Percentiles rank a stretch among this genome's conserved stretches.
These are phyloP conservation scores for Phytophthora hibernalis DNA, from an alignment of 352 stramenopile genomes.

Conservation along the genomic window DNA sequence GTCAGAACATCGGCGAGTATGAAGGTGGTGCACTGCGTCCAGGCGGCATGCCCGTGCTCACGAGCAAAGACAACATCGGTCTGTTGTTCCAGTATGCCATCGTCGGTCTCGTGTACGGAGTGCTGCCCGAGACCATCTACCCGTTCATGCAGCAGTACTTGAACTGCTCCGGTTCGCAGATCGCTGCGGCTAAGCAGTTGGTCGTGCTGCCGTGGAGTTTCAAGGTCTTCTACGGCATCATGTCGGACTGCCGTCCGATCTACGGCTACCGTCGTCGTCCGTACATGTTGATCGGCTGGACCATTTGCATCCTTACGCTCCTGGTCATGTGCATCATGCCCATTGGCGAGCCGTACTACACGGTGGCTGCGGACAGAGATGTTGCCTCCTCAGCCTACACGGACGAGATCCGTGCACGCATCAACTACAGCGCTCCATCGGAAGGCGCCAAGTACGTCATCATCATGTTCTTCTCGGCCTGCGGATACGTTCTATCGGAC, in stretches of 20 bases:
- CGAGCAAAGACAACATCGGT: conserved; percentile 43
- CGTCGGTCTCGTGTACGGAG: conserved; percentile 56
- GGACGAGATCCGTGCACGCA: conserved; percentile 23
- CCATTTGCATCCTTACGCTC: conserved; percentile 50
- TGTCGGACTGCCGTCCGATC: conserved; percentile 65
- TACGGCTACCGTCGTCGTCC: conserved; percentile 63
- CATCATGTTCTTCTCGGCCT: conserved; percentile 72
- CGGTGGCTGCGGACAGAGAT: conserved; percentile 28
- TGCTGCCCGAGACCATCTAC: conserved; percentile 55
- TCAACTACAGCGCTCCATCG: conserved; percentile 45
- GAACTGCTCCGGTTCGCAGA: conserved; percentile 43
- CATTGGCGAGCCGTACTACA: conserved; percentile 58
- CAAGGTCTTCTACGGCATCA: conserved; percentile 72
- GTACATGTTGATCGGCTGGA: conserved; percentile 72
- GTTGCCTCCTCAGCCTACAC: conserved; percentile 33
- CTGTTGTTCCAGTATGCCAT: conserved; percentile 58
- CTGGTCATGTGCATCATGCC: conserved; percentile 53
- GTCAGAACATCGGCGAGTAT: conserved; percentile 23
- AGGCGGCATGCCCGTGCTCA: conserved; percentile 43
- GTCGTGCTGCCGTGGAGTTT: conserved; percentile 62
- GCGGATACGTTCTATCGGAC: conserved; percentile 83
- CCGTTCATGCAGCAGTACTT: conserved; percentile 63
- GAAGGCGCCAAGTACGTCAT: conserved; percentile 65
- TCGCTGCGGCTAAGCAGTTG: conserved; percentile 39
- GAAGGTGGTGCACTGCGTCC: conserved; percentile 54